phyloP scores from a whole-genome alignment of 2,329 filamentous ascomycete species.

The Clarireedia sp. region DNA sequence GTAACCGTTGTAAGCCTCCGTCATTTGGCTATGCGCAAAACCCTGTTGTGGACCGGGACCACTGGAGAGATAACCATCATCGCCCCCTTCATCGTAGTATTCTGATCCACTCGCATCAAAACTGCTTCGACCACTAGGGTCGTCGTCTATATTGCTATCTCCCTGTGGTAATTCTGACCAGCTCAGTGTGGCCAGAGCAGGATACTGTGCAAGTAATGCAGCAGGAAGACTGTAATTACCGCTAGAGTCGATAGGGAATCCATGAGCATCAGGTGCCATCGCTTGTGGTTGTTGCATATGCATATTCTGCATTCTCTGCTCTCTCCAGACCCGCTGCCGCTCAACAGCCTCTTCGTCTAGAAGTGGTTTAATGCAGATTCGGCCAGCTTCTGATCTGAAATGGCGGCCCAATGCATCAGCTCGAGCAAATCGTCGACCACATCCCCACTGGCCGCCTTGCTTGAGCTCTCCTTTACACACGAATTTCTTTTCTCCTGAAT shows the following conservation, averaged over 20 bases:
- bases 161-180: conserved; percentile 70
- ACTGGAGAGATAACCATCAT: conserved; percentile 55
- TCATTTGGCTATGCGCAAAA: conserved; percentile 25
- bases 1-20: conserved; percentile 26
- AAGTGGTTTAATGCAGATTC: conserved; percentile 94
- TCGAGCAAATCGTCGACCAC: conserved; percentile 84
- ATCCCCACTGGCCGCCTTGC: conserved; percentile 79
- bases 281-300: conserved; percentile 50
- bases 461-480: conserved; percentile 90
- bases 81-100: conserved; percentile 66
- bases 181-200: conserved; percentile 81
- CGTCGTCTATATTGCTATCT: conserved; percentile 57
- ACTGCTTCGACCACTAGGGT: conserved; percentile 69
- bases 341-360: conserved; percentile 89
- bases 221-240: conserved; percentile 68
- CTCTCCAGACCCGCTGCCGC: conserved; percentile 65
- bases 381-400: conserved; percentile 90
- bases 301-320: conserved; percentile 57
- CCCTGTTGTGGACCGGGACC: conserved; percentile 28
- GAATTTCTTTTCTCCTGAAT: conserved; percentile 98
- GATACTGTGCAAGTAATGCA: conserved; percentile 84
- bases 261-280: conserved; percentile 53
- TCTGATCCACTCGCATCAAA: conserved; percentile 68
- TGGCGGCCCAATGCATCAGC: conserved; percentile 91
- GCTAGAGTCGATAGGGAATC: conserved; percentile 48